Base-by-base conservation (phyloP, 768 basidiomycete genomes). In the Suillus luteus region DNA sequence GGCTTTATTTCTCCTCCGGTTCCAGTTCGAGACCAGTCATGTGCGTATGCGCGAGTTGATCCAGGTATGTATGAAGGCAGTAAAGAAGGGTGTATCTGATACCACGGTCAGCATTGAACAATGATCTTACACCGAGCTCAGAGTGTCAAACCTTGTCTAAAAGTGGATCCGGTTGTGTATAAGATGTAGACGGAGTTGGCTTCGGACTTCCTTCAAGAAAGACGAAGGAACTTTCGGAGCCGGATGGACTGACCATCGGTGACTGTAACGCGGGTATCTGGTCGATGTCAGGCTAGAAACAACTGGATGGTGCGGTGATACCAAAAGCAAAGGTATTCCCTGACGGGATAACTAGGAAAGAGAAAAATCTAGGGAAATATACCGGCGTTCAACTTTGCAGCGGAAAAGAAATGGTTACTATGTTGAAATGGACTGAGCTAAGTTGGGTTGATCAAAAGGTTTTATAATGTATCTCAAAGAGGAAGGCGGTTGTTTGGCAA, bases 11-110 rank as follows among this genome's bases (percentile, higher is more conserved):
- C 73, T 27, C 86, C 86, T 15, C 85, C 87, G 0, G 85, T 89
- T 27, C 80, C 84, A 37, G 72, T 64, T 15, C 62, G 68, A 11
- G 87, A 89, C 92, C 90, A 94, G 70, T 90, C 87, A 67, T 93
- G 91, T 0, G 89, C 90, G 65, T 85, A 90, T 2, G 86, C 83
- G 0, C 75, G 54, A 10, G 70, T 66, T 9, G 80, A 80, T 5
- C 87, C 87, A 4, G 84, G 82, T 5, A 58, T 65, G 65, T 89
- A 87, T 5, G 72, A 70, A 14, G 72, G 64, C 27, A 76, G 67
- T 48, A 73, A 64, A 2, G 88, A 87, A n/a, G 86, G 83, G 69
- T 88, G 86, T 0, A 71, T 64, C 48, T 65, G 72, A 68, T 5
- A 33, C 33, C 48, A 51, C 38, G 12, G 31, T 48, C 4, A 35